These are phyloP conservation scores for Penicillium sp. DNA, from an alignment of 2,329 filamentous ascomycete genomes.

Conservation along the genomic window DNA sequence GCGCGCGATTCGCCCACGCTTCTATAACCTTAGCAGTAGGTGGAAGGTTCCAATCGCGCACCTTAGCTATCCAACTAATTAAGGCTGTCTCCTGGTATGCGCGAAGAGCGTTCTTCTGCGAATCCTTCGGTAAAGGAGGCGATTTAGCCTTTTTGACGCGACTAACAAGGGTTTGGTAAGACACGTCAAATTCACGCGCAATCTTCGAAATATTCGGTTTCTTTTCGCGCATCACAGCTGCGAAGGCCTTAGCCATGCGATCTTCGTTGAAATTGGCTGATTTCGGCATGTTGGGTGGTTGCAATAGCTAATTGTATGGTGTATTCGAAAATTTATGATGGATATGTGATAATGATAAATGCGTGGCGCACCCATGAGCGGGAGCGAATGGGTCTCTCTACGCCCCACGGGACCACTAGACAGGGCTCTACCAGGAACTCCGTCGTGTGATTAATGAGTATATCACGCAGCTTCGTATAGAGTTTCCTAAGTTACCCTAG, in stretches of 20 bases:
- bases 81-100: not conserved
- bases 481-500: no score
- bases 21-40: no score
- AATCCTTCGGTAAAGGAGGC: not conserved
- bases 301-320: no score
- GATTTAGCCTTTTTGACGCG: not conserved
- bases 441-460: no score
- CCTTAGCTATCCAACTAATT: not conserved
- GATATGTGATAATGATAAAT: no score
- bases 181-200: conserved; percentile 1
- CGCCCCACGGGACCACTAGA: no score
- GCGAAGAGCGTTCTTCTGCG: not conserved
- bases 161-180: not conserved
- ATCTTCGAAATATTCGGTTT: not conserved
- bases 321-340: no score
- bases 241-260: not conserved
- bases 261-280: not conserved
- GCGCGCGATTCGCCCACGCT: no score
- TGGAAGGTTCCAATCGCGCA: not conserved
- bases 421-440: no score
- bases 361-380: no score
- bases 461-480: no score
- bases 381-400: no score
- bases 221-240: not conserved
- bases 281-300: not conserved